A percentile compares a stretch with the other conserved stretches of the same genome.
Evolutionary conservation across 192 early-diverging fungal genomes (phyloP).

Genomic region (Coemansia reversa): DNA sequence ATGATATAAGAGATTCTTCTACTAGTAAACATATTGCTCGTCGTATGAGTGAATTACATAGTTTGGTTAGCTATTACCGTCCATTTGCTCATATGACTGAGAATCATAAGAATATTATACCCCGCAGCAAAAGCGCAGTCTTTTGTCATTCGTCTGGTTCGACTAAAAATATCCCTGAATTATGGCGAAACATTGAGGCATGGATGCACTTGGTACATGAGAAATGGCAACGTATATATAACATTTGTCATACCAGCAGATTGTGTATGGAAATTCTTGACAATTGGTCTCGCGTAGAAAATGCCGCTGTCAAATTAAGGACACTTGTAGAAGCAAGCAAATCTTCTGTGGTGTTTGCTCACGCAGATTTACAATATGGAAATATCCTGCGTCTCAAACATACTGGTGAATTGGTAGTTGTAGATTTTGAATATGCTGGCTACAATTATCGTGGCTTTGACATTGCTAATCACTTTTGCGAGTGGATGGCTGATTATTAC

Average conservation of each 20-base stretch:
- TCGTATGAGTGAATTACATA: conserved; percentile 71
- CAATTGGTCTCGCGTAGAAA: conserved; percentile 24
- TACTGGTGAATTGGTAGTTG: conserved; percentile 64
- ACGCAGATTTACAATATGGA: conserved; percentile 87
- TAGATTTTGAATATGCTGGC: conserved; percentile 82
- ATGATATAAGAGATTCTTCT: conserved; percentile 64
- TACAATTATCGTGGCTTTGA: conserved; percentile 79
- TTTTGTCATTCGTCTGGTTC: not conserved
- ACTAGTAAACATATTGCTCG: conserved; percentile 72
- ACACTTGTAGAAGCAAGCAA: conserved; percentile 54
- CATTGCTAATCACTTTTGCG: conserved; percentile 83
- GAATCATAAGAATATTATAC: too few relatives aligned
- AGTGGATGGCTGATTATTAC: conserved; percentile 84
- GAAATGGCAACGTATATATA: conserved; percentile 24
- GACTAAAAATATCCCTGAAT: conserved; percentile 51
- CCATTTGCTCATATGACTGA: conserved; percentile 20
- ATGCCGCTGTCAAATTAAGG: conserved; percentile 54
- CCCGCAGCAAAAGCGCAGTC: not conserved
- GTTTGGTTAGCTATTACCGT: conserved; percentile 64
- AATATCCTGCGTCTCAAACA: conserved; percentile 73
- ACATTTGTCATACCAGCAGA: conserved; percentile 15
- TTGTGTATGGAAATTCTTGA: conserved; percentile 33
- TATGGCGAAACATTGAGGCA: conserved; percentile 67
- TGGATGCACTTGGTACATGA: conserved; percentile 57
- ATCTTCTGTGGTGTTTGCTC: conserved; percentile 81